phyloP scores from a whole-genome alignment of 441 rosid species.

The Macaranga tanarius region DNA sequence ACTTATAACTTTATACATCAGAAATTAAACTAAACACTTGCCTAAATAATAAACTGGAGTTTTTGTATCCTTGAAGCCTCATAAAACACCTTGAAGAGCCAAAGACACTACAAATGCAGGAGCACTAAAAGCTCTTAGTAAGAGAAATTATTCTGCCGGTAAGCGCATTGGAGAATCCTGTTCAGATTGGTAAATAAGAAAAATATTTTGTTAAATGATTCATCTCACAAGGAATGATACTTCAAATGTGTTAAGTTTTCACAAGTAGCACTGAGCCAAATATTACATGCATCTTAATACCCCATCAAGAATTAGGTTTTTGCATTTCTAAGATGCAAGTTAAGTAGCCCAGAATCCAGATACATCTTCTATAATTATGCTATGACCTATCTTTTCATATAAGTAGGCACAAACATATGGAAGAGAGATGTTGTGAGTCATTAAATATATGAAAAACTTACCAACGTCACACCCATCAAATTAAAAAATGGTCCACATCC shows the following conservation, averaged over 20 bases:
- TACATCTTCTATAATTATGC: neutral
- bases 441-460: slow-evolving; percentile 37
- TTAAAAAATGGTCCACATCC: slow-evolving; percentile 77
- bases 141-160: slow-evolving; percentile 70
- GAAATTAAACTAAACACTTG: slow-evolving; percentile 39
- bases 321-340: neutral
- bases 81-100: slow-evolving; percentile 96
- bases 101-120: slow-evolving; percentile 87
- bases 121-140: slow-evolving; percentile 84
- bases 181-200: slow-evolving; percentile 22
- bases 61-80: slow-evolving; percentile 89
- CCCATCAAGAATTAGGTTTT: neutral
- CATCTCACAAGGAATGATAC: neutral
- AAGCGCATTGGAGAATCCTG: slow-evolving; percentile 80
- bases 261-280: slow-evolving; percentile 6
- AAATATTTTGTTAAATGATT: neutral
- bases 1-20: slow-evolving; percentile 9
- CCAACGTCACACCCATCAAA: slow-evolving; percentile 73
- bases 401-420: neutral
- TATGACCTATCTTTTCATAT: neutral
- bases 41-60: slow-evolving; percentile 89
- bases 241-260: neutral
- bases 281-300: neutral
- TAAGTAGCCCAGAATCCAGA: neutral
- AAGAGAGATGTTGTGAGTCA: neutral